These are phyloP conservation scores for Cadophora luteo-olivacea DNA, from an alignment of 2,329 filamentous ascomycete genomes.

Conservation along the genomic window DNA sequence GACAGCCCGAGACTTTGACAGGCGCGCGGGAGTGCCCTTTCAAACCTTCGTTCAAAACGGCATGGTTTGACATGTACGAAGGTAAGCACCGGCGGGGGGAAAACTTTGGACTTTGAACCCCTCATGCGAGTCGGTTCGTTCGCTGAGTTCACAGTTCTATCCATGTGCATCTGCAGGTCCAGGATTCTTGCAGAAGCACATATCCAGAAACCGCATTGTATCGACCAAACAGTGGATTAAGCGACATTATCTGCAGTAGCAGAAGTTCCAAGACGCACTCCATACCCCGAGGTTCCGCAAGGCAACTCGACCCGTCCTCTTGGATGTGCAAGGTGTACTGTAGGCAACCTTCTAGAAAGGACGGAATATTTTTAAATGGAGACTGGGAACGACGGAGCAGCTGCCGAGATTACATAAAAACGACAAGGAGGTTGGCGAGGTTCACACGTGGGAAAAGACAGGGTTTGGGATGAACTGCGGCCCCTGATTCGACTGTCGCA, in stretches of 20 bases:
- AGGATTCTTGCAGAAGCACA: not conserved
- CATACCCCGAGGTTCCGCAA: not conserved
- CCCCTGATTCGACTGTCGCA: constrained; percentile 14
- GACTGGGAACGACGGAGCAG: not conserved
- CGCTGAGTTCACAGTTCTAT: not conserved
- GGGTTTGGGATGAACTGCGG: constrained; percentile 14
- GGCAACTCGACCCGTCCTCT: not conserved
- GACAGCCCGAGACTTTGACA: not conserved
- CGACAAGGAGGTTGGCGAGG: not conserved
- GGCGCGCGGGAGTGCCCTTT: constrained; percentile 3
- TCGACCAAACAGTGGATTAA: not conserved
- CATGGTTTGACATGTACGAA: not conserved
- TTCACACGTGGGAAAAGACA: constrained; percentile 13
- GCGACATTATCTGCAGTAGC: not conserved
- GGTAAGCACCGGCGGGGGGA: not conserved
- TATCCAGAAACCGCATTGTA: not conserved
- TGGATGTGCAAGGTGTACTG: not conserved
- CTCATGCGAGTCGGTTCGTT: not conserved
- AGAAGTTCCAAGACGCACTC: not conserved
- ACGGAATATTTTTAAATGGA: constrained; percentile 8
- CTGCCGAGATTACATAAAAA: not conserved
- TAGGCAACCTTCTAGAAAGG: not conserved
- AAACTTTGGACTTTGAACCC: not conserved
- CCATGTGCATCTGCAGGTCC: not conserved
- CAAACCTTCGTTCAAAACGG: not conserved